Evolutionary conservation across 257 asterid genomes (phyloP).

Genomic region (Petunia secreta): DNA sequence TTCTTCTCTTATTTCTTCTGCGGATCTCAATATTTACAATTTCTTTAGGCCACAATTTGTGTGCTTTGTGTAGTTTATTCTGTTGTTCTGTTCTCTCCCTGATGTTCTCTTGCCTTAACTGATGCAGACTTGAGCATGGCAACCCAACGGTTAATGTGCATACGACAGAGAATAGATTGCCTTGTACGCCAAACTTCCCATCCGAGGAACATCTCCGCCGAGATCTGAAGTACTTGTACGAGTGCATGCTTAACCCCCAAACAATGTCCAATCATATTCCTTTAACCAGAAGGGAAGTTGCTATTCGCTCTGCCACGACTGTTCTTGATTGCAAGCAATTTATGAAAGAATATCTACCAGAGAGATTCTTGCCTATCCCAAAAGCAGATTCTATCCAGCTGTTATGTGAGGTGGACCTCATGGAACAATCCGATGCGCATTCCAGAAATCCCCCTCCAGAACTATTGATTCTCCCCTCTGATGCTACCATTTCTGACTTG

Average conservation of each 20-base stretch:
- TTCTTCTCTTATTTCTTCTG: neutral
- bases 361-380: constrained; percentile 37
- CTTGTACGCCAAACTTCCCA: constrained; percentile 39
- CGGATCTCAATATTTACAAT: neutral
- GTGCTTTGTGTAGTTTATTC: neutral
- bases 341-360: constrained; percentile 70
- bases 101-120: constrained; percentile 6
- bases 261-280: constrained; percentile 54
- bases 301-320: constrained; percentile 53
- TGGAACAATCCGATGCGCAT: constrained; percentile 54
- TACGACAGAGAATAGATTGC: constrained; percentile 28
- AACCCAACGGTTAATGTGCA: constrained; percentile 42
- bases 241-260: constrained; percentile 71
- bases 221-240: constrained; percentile 72
- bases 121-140: constrained; percentile 79
- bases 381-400: constrained; percentile 58
- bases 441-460: constrained; percentile 77
- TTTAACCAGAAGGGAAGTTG: constrained; percentile 46
- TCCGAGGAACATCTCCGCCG: constrained; percentile 67
- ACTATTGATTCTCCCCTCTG: constrained; percentile 58
- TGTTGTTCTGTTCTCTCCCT: neutral
- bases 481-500: constrained; percentile 84
- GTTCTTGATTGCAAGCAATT: constrained; percentile 93
- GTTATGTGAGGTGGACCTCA: constrained; percentile 75
- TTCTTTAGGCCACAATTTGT: neutral